Conservation (phyloP, 805 yeast genomes). For the Millerozyma miso region DNA sequence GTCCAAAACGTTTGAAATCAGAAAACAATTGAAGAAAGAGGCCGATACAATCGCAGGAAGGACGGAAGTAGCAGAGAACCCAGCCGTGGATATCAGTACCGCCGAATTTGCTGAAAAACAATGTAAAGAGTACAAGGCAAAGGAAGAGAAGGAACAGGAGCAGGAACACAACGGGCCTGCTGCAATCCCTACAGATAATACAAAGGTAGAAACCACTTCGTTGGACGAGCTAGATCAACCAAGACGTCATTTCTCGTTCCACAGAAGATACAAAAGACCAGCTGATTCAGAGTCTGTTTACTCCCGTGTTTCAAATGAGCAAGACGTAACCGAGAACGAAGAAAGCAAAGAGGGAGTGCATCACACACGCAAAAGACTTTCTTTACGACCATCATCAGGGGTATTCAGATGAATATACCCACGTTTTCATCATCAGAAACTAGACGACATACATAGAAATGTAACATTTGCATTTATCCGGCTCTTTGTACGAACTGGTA, state of each 20-base stretch:
- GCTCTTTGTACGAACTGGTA: background rate
- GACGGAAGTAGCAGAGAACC: background rate
- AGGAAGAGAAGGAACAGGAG: background rate
- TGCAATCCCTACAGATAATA: background rate
- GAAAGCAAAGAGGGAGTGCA: background rate
- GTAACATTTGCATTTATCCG: background rate
- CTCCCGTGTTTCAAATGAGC: conserved; percentile 1
- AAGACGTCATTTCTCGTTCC: conserved; percentile 4
- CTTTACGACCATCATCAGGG: background rate
- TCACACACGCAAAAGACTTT: background rate
- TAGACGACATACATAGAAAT: background rate
- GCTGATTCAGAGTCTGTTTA: conserved; percentile 1
- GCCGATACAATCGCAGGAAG: background rate
- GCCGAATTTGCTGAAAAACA: background rate
- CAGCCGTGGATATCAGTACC: background rate
- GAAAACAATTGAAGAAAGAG: too few species aligned
- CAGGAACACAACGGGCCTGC: background rate
- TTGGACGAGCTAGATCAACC: background rate
- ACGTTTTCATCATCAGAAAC: background rate
- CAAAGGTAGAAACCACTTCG: background rate
- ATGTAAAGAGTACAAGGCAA: background rate
- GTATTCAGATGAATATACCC: background rate
- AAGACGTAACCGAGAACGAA: background rate
- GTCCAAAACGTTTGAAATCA: background rate
- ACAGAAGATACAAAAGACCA: conserved; percentile 1